Percentiles rank a stretch among this genome's conserved stretches.
phyloP scores from a whole-genome alignment of 495 filamentous ascomycete genomes.

The Rhizodiscina lignyota region DNA sequence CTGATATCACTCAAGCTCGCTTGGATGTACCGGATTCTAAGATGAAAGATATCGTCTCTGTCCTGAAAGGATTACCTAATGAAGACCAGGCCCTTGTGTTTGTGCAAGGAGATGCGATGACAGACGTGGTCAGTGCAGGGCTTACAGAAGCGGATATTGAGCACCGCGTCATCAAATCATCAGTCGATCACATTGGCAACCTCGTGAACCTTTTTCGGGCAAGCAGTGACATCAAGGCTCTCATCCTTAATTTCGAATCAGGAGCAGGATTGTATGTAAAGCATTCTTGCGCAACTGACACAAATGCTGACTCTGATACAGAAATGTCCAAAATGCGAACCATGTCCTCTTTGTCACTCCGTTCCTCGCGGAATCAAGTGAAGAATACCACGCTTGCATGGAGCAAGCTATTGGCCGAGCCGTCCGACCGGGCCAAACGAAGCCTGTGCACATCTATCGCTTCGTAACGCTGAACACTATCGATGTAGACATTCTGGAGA shows the following conservation, averaged over 20 bases:
- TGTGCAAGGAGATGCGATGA: too few species aligned
- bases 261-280: background rate
- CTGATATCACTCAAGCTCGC: too few species aligned
- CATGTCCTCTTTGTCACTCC: constrained; percentile 64
- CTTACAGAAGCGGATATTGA: too few species aligned
- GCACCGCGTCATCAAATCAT: too few species aligned
- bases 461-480: constrained; percentile 46
- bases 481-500: constrained; percentile 51
- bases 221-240: background rate
- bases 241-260: background rate
- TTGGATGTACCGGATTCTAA: too few species aligned
- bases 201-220: constrained; percentile 27
- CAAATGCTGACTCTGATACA: constrained; percentile 11
- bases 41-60: constrained; percentile 11
- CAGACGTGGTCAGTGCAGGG: too few species aligned
- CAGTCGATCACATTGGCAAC: background rate
- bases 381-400: constrained; percentile 42
- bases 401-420: constrained; percentile 58
- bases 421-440: constrained; percentile 50
- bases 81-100: constrained; percentile 24
- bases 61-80: constrained; percentile 12
- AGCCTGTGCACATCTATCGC: constrained; percentile 51
- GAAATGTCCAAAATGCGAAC: constrained; percentile 59
- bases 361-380: constrained; percentile 32
- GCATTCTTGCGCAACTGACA: background rate